Percentiles rank a stretch among this genome's conserved stretches.
phyloP scores from a whole-genome alignment of 2,329 filamentous ascomycete species.

The Stagonosporopsis cucurbitacearum region DNA sequence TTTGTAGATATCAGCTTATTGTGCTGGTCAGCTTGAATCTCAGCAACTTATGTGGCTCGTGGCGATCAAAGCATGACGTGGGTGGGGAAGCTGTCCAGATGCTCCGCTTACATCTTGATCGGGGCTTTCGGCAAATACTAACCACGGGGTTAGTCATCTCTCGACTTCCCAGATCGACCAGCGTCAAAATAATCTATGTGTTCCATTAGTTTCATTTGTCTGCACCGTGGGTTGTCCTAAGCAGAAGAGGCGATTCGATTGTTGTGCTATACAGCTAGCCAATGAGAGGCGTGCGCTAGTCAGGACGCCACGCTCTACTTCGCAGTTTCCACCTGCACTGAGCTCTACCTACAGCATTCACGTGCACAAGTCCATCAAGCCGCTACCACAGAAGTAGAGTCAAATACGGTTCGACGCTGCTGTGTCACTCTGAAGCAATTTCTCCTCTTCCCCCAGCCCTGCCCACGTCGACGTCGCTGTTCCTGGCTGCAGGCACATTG shows the following conservation, averaged over 20 bases:
- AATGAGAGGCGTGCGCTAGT: constrained; percentile 12
- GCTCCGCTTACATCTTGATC: constrained; percentile 2
- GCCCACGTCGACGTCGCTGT: neutral
- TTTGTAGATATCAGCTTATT: neutral
- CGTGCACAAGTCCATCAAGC: neutral
- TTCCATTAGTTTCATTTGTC: neutral
- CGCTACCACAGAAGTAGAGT: neutral
- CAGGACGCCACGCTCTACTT: neutral
- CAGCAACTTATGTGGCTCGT: neutral
- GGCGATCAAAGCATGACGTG: constrained; percentile 8
- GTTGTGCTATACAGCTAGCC: neutral
- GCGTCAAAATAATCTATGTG: neutral
- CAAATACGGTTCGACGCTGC: neutral
- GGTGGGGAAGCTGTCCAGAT: constrained; percentile 5
- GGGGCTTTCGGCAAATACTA: constrained; percentile 7
- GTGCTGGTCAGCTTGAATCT: neutral
- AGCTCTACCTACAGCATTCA: neutral
- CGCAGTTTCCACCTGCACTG: neutral
- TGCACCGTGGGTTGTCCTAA: neutral
- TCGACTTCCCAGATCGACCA: neutral
- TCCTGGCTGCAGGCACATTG: neutral
- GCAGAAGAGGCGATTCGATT: neutral
- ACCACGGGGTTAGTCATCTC: constrained; percentile 5
- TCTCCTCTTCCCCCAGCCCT: too few relatives aligned
- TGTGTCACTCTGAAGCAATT: neutral